Evolutionary conservation across 106 monocot species (phyloP), one percentile per base, ranked within the genome.

Genomic region (Vanilla planifolia): DNA sequence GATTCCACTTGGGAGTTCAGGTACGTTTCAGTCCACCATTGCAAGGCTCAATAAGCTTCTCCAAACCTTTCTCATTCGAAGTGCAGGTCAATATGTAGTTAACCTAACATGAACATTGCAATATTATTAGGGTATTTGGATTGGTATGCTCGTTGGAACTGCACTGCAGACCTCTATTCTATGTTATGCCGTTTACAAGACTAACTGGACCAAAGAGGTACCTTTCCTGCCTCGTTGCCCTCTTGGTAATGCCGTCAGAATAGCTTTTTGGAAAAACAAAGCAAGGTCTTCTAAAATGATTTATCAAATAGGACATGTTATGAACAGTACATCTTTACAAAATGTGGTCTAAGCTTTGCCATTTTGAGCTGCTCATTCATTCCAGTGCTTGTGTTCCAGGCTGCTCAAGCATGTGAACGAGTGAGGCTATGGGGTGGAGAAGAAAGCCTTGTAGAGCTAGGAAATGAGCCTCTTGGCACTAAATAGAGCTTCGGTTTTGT

Each of bases 121-220:
- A 10, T 52, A 3, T 1, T 40, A n/a, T 29, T 39, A 93, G 93
- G 93, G 93, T n/a, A 94, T 94, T 33, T 94, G 93, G 93, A 65
- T 70, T 14, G 93, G 93, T 8, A 89, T 94, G 93, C 77, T 94
- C 2, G 77, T 77, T 19, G 93, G 89, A 69, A 94, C 89, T 14
- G 56, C 67, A 15, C 48, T 74, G 8, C 93, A 94, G 67, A 94
- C 89, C 29, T 6, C 75, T 8, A 67, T 80, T 36, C 72, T 89
- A 1, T 42, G 77, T 23, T 63, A 50, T 3, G 41, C 84, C 6
- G 46, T 89, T 20, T 84, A 80, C 77, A 83, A 52, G 63, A 89
- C 83, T 11, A 67, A 89, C 33, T 89, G 88, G 88, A 71, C 58
- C 7, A 52, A 55, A 8, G 88, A 89, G 88, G 88, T 83, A 71